These are phyloP conservation scores for Ascochyta lentis DNA, from an alignment of 2,329 filamentous ascomycete genomes.

Conservation along the genomic window DNA sequence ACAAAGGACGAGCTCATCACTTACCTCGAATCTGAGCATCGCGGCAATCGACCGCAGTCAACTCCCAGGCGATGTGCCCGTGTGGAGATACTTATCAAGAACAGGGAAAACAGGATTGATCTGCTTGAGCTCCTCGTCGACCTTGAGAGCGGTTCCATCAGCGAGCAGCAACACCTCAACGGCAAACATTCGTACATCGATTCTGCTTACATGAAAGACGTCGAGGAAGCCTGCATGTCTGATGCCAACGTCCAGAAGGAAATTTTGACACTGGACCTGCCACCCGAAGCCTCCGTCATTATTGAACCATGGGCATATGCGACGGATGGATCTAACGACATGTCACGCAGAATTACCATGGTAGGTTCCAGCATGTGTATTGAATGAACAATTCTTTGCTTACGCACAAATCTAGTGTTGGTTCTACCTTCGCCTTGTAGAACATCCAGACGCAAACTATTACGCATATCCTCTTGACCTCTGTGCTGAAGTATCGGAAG, in stretches of 20 bases:
- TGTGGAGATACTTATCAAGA: conserved; percentile 47
- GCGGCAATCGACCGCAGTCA: conserved; percentile 21
- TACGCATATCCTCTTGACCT: conserved; percentile 65
- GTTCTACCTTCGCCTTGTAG: conserved; percentile 48
- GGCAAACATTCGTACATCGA: conserved; percentile 59
- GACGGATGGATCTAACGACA: conserved; percentile 61
- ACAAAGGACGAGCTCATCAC: conserved; percentile 56
- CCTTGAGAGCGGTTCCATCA: conserved; percentile 26
- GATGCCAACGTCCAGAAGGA: conserved; percentile 54
- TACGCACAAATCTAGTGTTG: conserved; percentile 37
- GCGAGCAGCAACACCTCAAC: conserved; percentile 41
- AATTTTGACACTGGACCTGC: conserved; percentile 50
- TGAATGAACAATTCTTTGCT: not conserved
- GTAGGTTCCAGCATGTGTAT: conserved; percentile 34
- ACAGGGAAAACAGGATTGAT: conserved; percentile 49
- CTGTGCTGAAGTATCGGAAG: conserved; percentile 59
- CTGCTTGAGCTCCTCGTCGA: conserved; percentile 39
- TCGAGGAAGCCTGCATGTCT: conserved; percentile 56
- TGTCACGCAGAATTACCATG: conserved; percentile 58
- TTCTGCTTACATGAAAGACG: conserved; percentile 56
- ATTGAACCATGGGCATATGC: conserved; percentile 65
- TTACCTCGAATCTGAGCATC: conserved; percentile 56
- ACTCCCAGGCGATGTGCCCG: conserved; percentile 49
- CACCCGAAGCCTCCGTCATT: conserved; percentile 53
- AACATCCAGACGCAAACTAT: conserved; percentile 60